phyloP scores from a whole-genome alignment of 306 rosid species.

The Citrullus mucosospermus region DNA sequence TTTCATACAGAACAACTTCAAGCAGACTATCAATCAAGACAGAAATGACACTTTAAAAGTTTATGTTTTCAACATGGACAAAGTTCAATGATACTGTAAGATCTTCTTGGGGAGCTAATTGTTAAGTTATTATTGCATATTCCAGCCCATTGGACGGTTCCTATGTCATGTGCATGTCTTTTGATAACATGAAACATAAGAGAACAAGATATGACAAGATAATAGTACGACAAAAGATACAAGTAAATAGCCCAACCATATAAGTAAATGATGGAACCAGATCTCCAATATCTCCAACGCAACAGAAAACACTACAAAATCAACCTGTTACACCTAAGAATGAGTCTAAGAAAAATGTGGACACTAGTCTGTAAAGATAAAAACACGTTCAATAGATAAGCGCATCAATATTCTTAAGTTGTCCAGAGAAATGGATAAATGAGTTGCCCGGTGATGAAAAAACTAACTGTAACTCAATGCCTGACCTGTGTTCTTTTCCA shows the following conservation, averaged over 20 bases:
- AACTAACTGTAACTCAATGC: slow-evolving; percentile 1
- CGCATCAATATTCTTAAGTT: background rate
- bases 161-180: background rate
- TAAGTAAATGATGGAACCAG: background rate
- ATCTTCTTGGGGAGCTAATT: background rate
- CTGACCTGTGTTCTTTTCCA: slow-evolving; percentile 71
- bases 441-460: background rate
- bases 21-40: background rate
- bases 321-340: background rate
- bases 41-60: background rate
- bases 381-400: background rate
- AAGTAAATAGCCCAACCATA: background rate
- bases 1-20: background rate
- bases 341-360: background rate
- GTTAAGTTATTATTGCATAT: background rate
- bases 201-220: background rate
- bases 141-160: background rate
- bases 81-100: background rate
- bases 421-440: background rate
- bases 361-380: background rate
- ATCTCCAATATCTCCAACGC: background rate
- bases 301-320: background rate
- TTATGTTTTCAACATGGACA: background rate
- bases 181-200: background rate
- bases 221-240: background rate